phyloP scores from a whole-genome alignment of 495 filamentous ascomycete genomes.

The Neurospora tetraspora region DNA sequence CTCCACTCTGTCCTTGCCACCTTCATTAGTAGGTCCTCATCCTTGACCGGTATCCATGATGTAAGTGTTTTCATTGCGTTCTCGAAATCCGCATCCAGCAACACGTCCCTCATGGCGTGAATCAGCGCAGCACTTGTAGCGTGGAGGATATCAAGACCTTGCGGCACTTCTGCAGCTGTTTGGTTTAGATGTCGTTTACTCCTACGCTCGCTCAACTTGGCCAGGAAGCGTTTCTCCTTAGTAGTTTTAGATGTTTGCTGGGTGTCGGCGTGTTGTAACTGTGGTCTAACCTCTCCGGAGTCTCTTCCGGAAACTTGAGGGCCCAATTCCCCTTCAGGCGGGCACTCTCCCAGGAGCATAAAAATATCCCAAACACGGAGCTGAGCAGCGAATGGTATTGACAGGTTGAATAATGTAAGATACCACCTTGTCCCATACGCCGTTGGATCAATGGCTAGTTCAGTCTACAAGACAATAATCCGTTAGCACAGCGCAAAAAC shows the following conservation, averaged over 20 bases:
- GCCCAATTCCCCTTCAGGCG: slow-evolving; percentile 13
- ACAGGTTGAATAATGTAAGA: slow-evolving; percentile 94
- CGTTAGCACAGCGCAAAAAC: background rate
- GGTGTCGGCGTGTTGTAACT: slow-evolving; percentile 4
- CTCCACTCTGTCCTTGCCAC: slow-evolving; percentile 92
- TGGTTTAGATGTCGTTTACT: background rate
- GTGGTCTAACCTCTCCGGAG: background rate
- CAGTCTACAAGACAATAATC: slow-evolving; percentile 40
- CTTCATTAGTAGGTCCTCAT: slow-evolving; percentile 89
- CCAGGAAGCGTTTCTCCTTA: background rate
- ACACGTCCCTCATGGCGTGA: slow-evolving; percentile 80
- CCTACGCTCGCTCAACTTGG: background rate
- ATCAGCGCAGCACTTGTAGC: slow-evolving; percentile 86
- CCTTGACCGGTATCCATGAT: slow-evolving; percentile 89
- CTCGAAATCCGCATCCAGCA: slow-evolving; percentile 93
- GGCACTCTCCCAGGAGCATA: slow-evolving; percentile 81
- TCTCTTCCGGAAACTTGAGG: slow-evolving; percentile 6
- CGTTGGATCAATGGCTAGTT: slow-evolving; percentile 74
- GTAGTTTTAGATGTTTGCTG: background rate
- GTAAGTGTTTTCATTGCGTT: slow-evolving; percentile 97
- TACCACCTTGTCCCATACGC: slow-evolving; percentile 97
- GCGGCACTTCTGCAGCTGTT: slow-evolving; percentile 7
- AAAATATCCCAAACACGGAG: slow-evolving; percentile 99
- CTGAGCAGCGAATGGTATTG: slow-evolving; percentile 90
- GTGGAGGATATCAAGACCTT: slow-evolving; percentile 76